Percentiles rank a stretch among this genome's conserved stretches.
phyloP scores from a whole-genome alignment of 768 basidiomycete species.

The Lactarius vividus region DNA sequence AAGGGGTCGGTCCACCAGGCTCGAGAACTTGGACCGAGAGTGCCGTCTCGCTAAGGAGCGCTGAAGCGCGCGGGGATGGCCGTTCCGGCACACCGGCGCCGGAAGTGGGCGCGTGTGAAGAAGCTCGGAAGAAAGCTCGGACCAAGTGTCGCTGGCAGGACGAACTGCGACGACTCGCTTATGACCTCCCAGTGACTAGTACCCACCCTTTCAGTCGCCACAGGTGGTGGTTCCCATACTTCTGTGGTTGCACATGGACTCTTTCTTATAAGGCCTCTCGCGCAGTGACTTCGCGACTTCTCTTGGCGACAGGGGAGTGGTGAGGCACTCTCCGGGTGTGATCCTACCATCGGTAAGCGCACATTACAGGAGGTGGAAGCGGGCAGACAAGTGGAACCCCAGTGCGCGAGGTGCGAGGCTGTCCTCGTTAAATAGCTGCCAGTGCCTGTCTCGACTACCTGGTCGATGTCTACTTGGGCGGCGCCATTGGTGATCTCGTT shows the following conservation, averaged over 20 bases:
- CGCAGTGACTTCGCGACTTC: neutral
- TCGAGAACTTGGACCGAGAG: neutral
- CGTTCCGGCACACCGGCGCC: neutral
- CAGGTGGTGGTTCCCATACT: neutral
- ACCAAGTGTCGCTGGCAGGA: slow-evolving; percentile 1
- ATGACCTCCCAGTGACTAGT: neutral
- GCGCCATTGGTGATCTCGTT: too few relatives aligned
- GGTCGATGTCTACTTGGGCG: too few relatives aligned
- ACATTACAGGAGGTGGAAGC: too few relatives aligned
- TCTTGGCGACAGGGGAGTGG: neutral
- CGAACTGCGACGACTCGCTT: slow-evolving; percentile 11
- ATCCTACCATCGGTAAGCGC: too few relatives aligned
- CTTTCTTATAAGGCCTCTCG: neutral
- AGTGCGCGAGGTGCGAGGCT: too few relatives aligned
- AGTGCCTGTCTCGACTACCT: too few relatives aligned
- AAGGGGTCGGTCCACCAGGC: slow-evolving; percentile 3
- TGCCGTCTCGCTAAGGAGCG: neutral
- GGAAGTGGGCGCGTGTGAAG: neutral
- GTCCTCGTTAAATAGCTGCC: too few relatives aligned
- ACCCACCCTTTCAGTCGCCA: neutral
- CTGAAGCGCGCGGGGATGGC: neutral
- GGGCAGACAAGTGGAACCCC: too few relatives aligned
- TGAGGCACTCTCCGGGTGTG: neutral
- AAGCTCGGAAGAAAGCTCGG: slow-evolving; percentile 15
- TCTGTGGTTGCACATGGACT: neutral